Evolutionary conservation across 768 basidiomycete species (phyloP), one percentile per base, ranked within the genome.

Genomic region (Paxillus ammoniavirescens): DNA sequence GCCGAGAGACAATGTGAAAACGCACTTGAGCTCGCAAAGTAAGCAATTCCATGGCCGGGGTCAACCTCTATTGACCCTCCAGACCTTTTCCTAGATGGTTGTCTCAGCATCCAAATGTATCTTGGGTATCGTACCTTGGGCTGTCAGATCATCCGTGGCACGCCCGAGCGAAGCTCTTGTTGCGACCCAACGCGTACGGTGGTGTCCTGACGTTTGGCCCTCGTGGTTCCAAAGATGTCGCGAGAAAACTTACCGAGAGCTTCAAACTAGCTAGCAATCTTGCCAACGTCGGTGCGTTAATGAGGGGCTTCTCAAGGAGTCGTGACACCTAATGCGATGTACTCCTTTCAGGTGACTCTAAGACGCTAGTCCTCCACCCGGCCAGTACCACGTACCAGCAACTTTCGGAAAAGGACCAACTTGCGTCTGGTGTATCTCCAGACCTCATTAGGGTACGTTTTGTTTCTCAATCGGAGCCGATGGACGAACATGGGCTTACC

Each of bases 321-420:
- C 5, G 15, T 7, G 46, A 47, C 6, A 47, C 6, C 15, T 47
- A 30, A 47, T 31, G 4, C 30, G 6, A 26, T 47, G 9, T 9
- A 21, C 38, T 5, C 6, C 6, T 40, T 23, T 26, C 53, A 77
- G 81, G 83, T 26, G 85, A 87, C 54, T 83, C 86, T n/a, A 90
- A 91, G 72, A 89, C 86, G 7, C 78, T 92, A 14, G 85, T 89
- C 38, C 88, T 91, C 53, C 86, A 89, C 62, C 89, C 90, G 1
- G 86, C 84, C 5, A 79, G 81, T 21, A 91, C 91, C 21, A 92
- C 90, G 0, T 90, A 93, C 62, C 75, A 82, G 37, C 88, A 91
- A 67, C 73, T 91, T 45, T 76, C 75, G 0, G 72, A 69, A 18
- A 81, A 77, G 50, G 89, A 91, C 64, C 83, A 83, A 61, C 54